Percentiles rank a stretch among this genome's conserved stretches.
These are phyloP conservation scores for Melampsora americana DNA, from an alignment of 1,284 basidiomycete genomes.

Conservation along the genomic window DNA sequence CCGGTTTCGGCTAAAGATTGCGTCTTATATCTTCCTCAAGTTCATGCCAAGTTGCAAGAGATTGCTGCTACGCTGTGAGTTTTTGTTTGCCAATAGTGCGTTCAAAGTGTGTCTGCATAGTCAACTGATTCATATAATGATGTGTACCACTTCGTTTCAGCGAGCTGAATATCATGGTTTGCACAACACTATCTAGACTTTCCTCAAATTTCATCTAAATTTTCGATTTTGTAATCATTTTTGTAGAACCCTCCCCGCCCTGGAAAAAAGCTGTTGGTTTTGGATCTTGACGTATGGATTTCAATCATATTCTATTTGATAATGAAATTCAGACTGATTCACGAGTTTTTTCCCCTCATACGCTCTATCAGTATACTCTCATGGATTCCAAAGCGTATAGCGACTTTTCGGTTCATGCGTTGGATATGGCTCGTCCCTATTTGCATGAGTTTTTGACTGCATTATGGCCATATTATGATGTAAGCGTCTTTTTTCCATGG, in stretches of 20 bases:
- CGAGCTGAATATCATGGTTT: conserved; percentile 67
- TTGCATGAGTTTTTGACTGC: conserved; percentile 69
- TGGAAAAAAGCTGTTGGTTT: conserved; percentile 74
- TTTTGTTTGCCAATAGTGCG: not conserved
- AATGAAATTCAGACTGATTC: not conserved
- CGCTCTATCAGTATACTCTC: conserved; percentile 32
- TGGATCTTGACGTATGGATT: conserved; percentile 83
- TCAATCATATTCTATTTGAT: conserved; percentile 44
- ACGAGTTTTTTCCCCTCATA: not conserved
- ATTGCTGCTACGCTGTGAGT: conserved; percentile 19
- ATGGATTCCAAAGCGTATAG: conserved; percentile 44
- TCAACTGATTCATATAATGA: not conserved
- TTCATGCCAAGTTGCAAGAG: conserved; percentile 34
- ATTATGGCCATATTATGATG: conserved; percentile 52
- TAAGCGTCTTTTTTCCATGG: conserved; percentile 53
- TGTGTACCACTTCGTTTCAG: not conserved
- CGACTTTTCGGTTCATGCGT: conserved; percentile 37
- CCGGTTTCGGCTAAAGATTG: conserved; percentile 19
- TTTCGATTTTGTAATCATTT: not conserved
- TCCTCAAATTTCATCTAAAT: not conserved
- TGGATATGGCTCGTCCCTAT: conserved; percentile 49
- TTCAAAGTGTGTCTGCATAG: not conserved
- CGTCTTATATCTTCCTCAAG: conserved; percentile 24
- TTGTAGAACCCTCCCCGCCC: conserved; percentile 55
- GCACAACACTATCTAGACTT: conserved; percentile 6